These are phyloP conservation scores for Ascochyta lentis DNA, from an alignment of 2,329 filamentous ascomycete genomes.

Conservation along the genomic window DNA sequence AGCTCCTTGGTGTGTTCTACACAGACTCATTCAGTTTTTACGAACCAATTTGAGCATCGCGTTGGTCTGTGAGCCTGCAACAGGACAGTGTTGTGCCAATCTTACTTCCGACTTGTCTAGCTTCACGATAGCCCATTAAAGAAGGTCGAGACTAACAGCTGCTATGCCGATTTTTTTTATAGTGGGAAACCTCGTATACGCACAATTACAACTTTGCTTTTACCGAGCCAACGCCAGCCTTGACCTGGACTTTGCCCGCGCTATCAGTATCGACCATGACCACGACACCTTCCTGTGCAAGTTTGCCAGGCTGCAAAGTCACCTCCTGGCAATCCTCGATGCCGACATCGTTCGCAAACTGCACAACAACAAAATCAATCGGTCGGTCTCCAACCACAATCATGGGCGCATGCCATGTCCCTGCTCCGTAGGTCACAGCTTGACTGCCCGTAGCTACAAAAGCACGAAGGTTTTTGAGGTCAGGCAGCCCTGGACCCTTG, in stretches of 20 bases:
- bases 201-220: slow-evolving; percentile 36
- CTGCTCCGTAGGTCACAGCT: slow-evolving; percentile 89
- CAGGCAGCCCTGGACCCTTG: slow-evolving; percentile 69
- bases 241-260: slow-evolving; percentile 43
- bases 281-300: slow-evolving; percentile 43
- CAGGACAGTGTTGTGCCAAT: too few species aligned
- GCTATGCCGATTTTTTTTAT: too few species aligned
- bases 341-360: slow-evolving; percentile 83
- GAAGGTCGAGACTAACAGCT: too few species aligned
- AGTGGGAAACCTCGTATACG: too few species aligned
- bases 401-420: slow-evolving; percentile 98
- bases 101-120: too few species aligned
- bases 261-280: slow-evolving; percentile 43
- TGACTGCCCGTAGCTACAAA: slow-evolving; percentile 81
- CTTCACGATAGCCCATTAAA: too few species aligned
- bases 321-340: slow-evolving; percentile 91
- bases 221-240: slow-evolving; percentile 43
- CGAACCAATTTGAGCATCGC: too few species aligned
- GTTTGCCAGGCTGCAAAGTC: slow-evolving; percentile 45
- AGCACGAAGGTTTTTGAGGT: slow-evolving; percentile 72
- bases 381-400: slow-evolving; percentile 74
- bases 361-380: slow-evolving; percentile 82
- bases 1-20: too few species aligned
- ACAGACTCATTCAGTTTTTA: too few species aligned
- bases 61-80: too few species aligned